These are phyloP conservation scores for Cenchrus americanus DNA, from an alignment of 176 grass and related monocot species.

Conservation along the genomic window DNA sequence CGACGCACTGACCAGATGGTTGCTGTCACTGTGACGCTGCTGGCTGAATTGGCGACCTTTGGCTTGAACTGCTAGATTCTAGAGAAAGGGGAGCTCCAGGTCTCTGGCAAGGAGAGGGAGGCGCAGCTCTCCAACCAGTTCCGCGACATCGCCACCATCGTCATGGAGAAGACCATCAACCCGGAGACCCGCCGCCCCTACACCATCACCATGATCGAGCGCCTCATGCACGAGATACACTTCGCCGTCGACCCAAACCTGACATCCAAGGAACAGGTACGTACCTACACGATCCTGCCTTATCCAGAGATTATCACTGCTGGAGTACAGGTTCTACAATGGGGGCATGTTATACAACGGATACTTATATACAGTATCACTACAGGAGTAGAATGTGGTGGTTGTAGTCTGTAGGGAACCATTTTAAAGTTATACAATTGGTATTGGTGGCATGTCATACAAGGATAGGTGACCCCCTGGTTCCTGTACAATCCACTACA, in stretches of 20 bases:
- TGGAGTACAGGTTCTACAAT: too few relatives aligned
- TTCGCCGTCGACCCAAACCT: conserved; percentile 74
- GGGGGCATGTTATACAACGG: too few relatives aligned
- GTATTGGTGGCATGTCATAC: neutral
- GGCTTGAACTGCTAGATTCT: conserved; percentile 51
- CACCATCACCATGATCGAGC: conserved; percentile 94
- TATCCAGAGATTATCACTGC: neutral
- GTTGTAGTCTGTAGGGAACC: too few relatives aligned
- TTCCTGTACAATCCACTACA: neutral
- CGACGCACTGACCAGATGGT: too few relatives aligned
- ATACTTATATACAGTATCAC: too few relatives aligned
- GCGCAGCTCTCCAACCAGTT: conserved; percentile 84
- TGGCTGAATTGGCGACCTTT: neutral
- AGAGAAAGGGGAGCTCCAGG: conserved; percentile 98
- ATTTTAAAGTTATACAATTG: too few relatives aligned
- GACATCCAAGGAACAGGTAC: conserved; percentile 71
- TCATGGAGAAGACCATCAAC: conserved; percentile 95
- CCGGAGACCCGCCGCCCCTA: conserved; percentile 79
- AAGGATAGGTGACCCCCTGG: neutral
- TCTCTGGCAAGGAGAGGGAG: conserved; percentile 94
- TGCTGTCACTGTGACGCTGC: too few relatives aligned
- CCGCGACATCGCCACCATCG: conserved; percentile 89
- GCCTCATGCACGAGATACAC: conserved; percentile 92
- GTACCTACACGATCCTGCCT: neutral
- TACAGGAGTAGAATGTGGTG: too few relatives aligned